phyloP scores from a whole-genome alignment of 495 filamentous ascomycete species.

The Hypoxylon trugodes region DNA sequence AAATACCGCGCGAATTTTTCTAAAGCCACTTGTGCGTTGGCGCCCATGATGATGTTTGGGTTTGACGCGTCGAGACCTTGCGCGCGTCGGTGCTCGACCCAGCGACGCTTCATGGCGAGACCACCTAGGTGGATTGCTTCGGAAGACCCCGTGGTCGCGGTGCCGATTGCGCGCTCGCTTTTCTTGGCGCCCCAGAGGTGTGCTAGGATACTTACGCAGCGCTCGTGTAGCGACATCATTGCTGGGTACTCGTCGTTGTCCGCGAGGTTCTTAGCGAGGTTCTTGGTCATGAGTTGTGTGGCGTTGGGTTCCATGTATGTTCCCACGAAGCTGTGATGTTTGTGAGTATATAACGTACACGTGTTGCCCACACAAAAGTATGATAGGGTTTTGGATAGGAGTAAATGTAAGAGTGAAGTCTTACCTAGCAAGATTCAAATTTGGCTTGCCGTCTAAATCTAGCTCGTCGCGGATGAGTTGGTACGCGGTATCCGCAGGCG shows the following conservation, averaged over 20 bases:
- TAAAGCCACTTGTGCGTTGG: slow-evolving; percentile 79
- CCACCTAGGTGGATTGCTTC: slow-evolving; percentile 81
- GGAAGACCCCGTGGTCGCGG: slow-evolving; percentile 75
- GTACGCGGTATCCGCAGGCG: slow-evolving; percentile 69
- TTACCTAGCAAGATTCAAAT: slow-evolving; percentile 71
- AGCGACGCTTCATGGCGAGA: slow-evolving; percentile 79
- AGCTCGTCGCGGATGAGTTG: slow-evolving; percentile 78
- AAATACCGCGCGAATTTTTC: slow-evolving; percentile 81
- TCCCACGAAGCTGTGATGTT: slow-evolving; percentile 73
- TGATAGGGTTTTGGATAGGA: not conserved
- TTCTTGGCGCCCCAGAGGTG: slow-evolving; percentile 73
- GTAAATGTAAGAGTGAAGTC: not conserved
- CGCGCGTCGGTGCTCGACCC: slow-evolving; percentile 70
- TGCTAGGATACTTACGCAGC: slow-evolving; percentile 75
- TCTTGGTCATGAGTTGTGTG: slow-evolving; percentile 71
- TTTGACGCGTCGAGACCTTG: slow-evolving; percentile 68
- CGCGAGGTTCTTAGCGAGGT: slow-evolving; percentile 71
- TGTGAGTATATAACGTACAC: too few relatives aligned
- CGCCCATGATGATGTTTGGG: slow-evolving; percentile 81
- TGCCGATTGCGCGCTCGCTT: slow-evolving; percentile 72
- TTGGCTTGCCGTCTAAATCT: slow-evolving; percentile 76
- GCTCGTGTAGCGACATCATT: slow-evolving; percentile 74
- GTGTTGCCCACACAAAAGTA: not conserved
- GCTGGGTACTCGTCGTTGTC: slow-evolving; percentile 82
- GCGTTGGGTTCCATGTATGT: slow-evolving; percentile 77